These are phyloP conservation scores for Thalassiosira livingstoniorum DNA, from an alignment of 352 stramenopile genomes.

Conservation along the genomic window DNA sequence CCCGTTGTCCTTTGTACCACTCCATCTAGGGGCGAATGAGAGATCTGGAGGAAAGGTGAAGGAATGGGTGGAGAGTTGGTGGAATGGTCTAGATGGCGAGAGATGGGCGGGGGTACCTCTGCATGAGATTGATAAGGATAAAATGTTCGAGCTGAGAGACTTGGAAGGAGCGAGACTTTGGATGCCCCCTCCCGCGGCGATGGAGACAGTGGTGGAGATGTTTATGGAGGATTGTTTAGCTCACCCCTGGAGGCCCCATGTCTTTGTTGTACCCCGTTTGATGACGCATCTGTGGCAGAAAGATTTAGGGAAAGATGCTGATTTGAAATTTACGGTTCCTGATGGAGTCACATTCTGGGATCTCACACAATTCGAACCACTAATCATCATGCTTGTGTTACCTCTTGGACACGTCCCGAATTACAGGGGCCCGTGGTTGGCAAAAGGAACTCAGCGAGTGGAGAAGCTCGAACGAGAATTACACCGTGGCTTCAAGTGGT, in stretches of 20 bases:
- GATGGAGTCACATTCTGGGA: slow-evolving; percentile 10
- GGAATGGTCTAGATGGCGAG: neutral
- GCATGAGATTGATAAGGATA: neutral
- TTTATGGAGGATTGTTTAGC: slow-evolving; percentile 28
- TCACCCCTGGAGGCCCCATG: slow-evolving; percentile 26
- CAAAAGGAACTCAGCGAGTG: slow-evolving; percentile 18
- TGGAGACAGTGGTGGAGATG: slow-evolving; percentile 24
- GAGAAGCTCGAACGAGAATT: no score
- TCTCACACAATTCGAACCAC: slow-evolving; percentile 23
- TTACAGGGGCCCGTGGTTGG: slow-evolving; percentile 30
- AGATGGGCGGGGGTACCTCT: neutral
- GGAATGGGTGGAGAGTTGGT: slow-evolving; percentile 5
- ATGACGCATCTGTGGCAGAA: no score
- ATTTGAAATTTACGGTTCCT: slow-evolving; percentile 26
- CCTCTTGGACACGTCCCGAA: slow-evolving; percentile 19
- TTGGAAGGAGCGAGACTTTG: slow-evolving; percentile 15
- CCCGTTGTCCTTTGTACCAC: slow-evolving; percentile 37
- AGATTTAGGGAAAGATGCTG: slow-evolving; percentile 27
- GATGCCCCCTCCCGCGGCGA: slow-evolving; percentile 28
- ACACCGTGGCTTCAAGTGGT: no score
- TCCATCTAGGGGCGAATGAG: slow-evolving; percentile 18
- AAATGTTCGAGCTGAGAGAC: slow-evolving; percentile 30
- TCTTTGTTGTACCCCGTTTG: slow-evolving; percentile 54
- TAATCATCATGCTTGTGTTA: slow-evolving; percentile 32
- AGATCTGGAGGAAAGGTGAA: neutral